Evolutionary conservation across 805 yeast species (phyloP).

Genomic region (Helenozyma rhizophorensis): DNA sequence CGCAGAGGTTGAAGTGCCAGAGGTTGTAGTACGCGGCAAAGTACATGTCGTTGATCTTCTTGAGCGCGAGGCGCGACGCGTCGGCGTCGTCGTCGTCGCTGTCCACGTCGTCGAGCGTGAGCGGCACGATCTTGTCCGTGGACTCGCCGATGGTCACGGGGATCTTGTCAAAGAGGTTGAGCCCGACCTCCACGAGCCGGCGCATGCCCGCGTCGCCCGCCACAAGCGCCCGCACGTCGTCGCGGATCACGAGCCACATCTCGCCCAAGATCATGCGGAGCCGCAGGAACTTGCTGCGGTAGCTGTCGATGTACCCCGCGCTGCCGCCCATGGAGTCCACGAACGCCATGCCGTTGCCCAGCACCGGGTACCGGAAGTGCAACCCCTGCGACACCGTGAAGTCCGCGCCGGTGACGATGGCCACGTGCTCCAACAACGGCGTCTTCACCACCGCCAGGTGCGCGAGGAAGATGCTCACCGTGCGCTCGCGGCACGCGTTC

Average conservation of each 20-base stretch:
- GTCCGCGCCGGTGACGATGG: constrained; percentile 64
- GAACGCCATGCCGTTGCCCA: constrained; percentile 64
- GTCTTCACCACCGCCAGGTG: constrained; percentile 72
- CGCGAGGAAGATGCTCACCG: constrained; percentile 55
- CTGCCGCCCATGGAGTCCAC: constrained; percentile 45
- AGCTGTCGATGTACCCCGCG: constrained; percentile 47
- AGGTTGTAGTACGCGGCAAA: constrained; percentile 63
- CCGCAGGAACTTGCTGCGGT: constrained; percentile 57
- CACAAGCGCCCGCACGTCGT: constrained; percentile 43
- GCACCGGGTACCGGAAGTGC: constrained; percentile 66
- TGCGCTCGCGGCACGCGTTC: constrained; percentile 1
- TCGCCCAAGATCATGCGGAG: constrained; percentile 58
- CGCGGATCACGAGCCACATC: constrained; percentile 57
- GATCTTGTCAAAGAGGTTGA: constrained; percentile 58
- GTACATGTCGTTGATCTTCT: constrained; percentile 55
- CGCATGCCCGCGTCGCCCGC: constrained; percentile 33
- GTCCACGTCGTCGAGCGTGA: constrained; percentile 23
- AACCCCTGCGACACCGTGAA: constrained; percentile 69
- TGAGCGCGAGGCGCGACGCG: constrained; percentile 19
- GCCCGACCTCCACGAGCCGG: constrained; percentile 48
- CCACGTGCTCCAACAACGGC: constrained; percentile 63
- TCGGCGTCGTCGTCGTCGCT: constrained; percentile 31
- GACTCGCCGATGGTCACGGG: constrained; percentile 43
- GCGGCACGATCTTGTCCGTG: constrained; percentile 40
- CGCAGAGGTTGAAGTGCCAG: constrained; percentile 77